Conservation (phyloP, 371 early-diverging fungal species). For the Blastocladiella emersonii region DNA sequence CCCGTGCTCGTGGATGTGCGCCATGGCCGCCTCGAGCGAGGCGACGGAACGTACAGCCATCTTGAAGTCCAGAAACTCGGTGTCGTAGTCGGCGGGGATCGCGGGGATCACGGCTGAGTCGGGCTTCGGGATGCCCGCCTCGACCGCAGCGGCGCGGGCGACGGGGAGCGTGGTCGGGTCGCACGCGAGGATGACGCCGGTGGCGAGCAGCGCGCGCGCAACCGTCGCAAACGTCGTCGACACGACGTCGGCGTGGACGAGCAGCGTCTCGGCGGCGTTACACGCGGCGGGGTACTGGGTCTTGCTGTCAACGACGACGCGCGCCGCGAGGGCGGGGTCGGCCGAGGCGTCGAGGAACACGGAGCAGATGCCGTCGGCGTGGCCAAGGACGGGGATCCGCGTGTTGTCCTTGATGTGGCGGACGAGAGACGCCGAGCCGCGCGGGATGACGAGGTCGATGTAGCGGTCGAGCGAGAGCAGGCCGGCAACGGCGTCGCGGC, state of each 20-base stretch:
- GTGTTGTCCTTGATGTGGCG: slow-evolving; percentile 79
- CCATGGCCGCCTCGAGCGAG: slow-evolving; percentile 62
- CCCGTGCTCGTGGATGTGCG: slow-evolving; percentile 82
- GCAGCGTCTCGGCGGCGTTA: slow-evolving; percentile 80
- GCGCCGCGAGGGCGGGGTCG: slow-evolving; percentile 53
- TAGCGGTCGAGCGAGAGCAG: slow-evolving; percentile 76
- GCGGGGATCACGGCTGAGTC: too few relatives aligned
- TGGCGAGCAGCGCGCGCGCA: not conserved
- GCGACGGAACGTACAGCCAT: slow-evolving; percentile 70
- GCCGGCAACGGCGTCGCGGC: slow-evolving; percentile 70
- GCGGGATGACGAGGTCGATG: slow-evolving; percentile 88
- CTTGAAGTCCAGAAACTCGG: slow-evolving; percentile 76
- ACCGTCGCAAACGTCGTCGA: not conserved
- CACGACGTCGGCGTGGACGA: slow-evolving; percentile 55
- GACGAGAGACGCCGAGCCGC: slow-evolving; percentile 82
- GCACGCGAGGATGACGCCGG: not conserved
- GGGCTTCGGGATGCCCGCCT: not conserved
- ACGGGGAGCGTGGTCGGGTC: slow-evolving; percentile 6
- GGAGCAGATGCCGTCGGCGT: slow-evolving; percentile 92
- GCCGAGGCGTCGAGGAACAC: slow-evolving; percentile 74
- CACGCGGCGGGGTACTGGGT: slow-evolving; percentile 92
- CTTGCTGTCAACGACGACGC: slow-evolving; percentile 81
- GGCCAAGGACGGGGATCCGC: slow-evolving; percentile 93
- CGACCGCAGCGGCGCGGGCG: slow-evolving; percentile 5
- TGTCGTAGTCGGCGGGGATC: slow-evolving; percentile 50